Conservation (phyloP, 2,329 filamentous ascomycete species). For the Aspergillus pseudoterreus region DNA sequence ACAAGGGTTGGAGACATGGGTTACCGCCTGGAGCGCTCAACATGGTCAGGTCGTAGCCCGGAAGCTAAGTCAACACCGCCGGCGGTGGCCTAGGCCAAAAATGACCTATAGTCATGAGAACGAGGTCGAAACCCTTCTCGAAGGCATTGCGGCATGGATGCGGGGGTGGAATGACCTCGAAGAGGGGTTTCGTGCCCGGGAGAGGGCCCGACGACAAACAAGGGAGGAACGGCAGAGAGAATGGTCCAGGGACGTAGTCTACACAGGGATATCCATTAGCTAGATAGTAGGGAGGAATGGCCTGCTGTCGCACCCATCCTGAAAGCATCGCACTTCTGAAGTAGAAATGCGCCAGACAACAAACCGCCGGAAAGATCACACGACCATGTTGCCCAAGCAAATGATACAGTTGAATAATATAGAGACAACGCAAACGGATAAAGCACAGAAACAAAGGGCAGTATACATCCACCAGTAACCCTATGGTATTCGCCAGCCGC, state of each 20-base stretch:
- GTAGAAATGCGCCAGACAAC: too few relatives aligned
- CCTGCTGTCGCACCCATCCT: too few relatives aligned
- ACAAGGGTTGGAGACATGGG: conserved; percentile 32
- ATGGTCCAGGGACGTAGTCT: background rate
- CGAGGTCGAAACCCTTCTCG: conserved; percentile 29
- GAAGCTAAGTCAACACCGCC: conserved; percentile 3
- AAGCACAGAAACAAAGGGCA: conserved; percentile 6
- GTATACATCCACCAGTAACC: conserved; percentile 14
- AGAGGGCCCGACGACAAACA: conserved; percentile 54
- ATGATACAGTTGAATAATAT: conserved; percentile 5
- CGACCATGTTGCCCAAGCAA: background rate
- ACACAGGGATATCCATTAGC: too few relatives aligned
- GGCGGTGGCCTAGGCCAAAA: conserved; percentile 7
- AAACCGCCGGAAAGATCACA: too few relatives aligned
- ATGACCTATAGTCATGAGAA: conserved; percentile 11
- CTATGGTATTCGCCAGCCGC: conserved; percentile 25
- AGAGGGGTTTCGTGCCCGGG: conserved; percentile 40
- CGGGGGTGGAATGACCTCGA: conserved; percentile 42
- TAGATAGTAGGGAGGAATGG: too few relatives aligned
- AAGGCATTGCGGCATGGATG: conserved; percentile 42
- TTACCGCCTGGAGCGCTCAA: conserved; percentile 24
- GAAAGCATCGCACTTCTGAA: too few relatives aligned
- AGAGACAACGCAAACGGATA: conserved; percentile 1
- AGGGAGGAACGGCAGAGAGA: background rate
- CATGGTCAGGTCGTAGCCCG: conserved; percentile 12